Percentiles rank a stretch among this genome's conserved stretches.
These are phyloP conservation scores for Fusarium clavum DNA, from an alignment of 2,329 filamentous ascomycete genomes.

Conservation along the genomic window DNA sequence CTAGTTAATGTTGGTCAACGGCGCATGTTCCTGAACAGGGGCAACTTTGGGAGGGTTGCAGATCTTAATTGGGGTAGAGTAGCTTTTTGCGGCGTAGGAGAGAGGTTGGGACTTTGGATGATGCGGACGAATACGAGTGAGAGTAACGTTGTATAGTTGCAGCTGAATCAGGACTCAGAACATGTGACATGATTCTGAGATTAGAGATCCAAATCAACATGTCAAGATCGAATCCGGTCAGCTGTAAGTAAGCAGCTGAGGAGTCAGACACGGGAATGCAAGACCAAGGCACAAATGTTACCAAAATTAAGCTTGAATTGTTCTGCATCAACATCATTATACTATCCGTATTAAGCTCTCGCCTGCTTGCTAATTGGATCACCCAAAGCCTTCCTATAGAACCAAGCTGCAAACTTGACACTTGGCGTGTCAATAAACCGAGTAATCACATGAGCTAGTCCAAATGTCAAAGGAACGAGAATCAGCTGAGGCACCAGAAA, in stretches of 20 bases:
- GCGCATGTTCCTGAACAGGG: conserved; percentile 34
- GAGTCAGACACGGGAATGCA: background rate
- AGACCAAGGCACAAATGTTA: background rate
- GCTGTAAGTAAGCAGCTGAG: background rate
- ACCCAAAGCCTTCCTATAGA: conserved; percentile 62
- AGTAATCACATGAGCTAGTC: conserved; percentile 67
- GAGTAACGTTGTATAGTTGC: background rate
- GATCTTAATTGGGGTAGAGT: conserved; percentile 25
- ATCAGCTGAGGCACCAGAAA: conserved; percentile 71
- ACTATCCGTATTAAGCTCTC: conserved; percentile 6
- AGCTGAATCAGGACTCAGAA: background rate
- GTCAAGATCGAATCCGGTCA: background rate
- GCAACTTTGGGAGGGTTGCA: conserved; percentile 16
- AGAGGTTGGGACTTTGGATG: background rate
- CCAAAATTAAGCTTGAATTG: conserved; percentile 32
- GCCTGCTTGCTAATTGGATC: conserved; percentile 32
- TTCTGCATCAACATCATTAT: conserved; percentile 11
- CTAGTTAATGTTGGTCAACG: conserved; percentile 18
- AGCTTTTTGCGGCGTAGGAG: background rate
- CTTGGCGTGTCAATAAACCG: conserved; percentile 69
- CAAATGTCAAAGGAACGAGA: conserved; percentile 69
- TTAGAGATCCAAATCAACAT: background rate
- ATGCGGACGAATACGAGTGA: conserved; percentile 14
- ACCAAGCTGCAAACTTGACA: conserved; percentile 66
- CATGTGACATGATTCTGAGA: conserved; percentile 16